phyloP scores from a whole-genome alignment of 495 filamentous ascomycete genomes.

The Penicillium robsamsonii region DNA sequence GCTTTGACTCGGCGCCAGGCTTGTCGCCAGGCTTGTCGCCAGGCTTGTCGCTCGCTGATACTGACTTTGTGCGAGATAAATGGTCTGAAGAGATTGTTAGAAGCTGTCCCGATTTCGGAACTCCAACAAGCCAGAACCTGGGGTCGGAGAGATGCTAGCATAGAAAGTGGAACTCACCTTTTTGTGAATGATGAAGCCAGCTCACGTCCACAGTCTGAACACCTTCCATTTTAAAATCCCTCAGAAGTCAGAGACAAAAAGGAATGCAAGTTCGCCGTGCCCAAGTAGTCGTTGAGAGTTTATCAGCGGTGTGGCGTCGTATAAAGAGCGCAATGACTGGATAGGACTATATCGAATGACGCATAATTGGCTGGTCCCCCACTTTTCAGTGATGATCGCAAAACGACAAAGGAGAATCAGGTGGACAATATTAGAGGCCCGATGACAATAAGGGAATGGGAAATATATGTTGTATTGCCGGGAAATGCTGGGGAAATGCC shows the following conservation, averaged over 20 bases:
- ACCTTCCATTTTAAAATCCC: slow-evolving; percentile 51
- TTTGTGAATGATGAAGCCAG: slow-evolving; percentile 67
- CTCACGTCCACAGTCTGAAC: slow-evolving; percentile 67
- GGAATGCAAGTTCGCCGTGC: background rate
- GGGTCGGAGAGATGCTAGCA: background rate
- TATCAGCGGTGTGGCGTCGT: slow-evolving; percentile 26
- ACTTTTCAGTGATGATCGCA: slow-evolving; percentile 13
- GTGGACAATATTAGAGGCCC: slow-evolving; percentile 9
- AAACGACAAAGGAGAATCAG: slow-evolving; percentile 6
- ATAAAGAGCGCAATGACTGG: slow-evolving; percentile 20
- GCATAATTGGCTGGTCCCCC: slow-evolving; percentile 31
- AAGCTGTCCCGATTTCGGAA: slow-evolving; percentile 5
- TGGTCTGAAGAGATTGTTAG: slow-evolving; percentile 28
- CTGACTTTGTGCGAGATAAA: slow-evolving; percentile 42
- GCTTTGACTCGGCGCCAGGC: slow-evolving; percentile 22
- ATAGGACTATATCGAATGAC: slow-evolving; percentile 27
- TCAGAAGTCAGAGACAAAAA: background rate
- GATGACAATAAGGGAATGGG: background rate
- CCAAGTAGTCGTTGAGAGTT: slow-evolving; percentile 1
- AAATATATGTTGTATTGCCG: no score
- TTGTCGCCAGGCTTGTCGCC: slow-evolving; percentile 26
- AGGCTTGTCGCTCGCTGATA: slow-evolving; percentile 35
- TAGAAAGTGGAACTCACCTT: slow-evolving; percentile 45
- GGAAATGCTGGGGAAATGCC: background rate
- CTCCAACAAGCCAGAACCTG: slow-evolving; percentile 1